phyloP scores from a whole-genome alignment of 2,329 filamentous ascomycete genomes.

The Colletotrichum endophyticum region DNA sequence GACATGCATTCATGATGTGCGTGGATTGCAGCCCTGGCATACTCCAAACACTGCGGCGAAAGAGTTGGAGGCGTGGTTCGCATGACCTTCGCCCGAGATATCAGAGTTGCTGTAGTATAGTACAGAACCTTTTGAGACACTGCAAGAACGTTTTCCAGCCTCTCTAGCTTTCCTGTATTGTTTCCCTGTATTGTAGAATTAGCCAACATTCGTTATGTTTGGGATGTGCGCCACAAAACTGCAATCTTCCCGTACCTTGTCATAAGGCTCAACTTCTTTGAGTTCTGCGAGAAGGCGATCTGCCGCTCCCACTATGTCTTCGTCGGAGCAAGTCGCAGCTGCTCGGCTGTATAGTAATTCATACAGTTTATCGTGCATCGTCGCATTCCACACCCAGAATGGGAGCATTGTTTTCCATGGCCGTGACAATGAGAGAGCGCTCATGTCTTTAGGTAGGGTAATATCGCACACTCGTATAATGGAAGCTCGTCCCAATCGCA shows the following conservation, averaged over 20 bases:
- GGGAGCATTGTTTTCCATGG: conserved; percentile 45
- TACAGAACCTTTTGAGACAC: neutral
- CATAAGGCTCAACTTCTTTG: neutral
- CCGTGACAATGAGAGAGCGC: conserved; percentile 26
- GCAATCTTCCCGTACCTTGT: neutral
- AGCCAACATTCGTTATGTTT: accelerated
- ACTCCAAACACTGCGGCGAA: neutral
- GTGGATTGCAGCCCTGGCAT: neutral
- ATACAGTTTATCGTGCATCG: conserved; percentile 56
- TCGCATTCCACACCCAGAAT: conserved; percentile 51
- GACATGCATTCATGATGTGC: neutral
- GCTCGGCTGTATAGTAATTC: conserved; percentile 28
- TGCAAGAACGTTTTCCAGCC: neutral
- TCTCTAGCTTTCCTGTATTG: neutral
- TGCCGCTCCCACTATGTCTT: neutral
- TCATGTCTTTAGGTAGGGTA: conserved; percentile 41
- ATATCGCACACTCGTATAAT: conserved; percentile 64
- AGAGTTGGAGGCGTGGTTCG: neutral
- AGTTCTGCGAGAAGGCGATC: neutral
- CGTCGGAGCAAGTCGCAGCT: neutral
- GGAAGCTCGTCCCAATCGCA: conserved; percentile 64
- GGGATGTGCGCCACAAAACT: neutral
- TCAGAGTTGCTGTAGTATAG: neutral
- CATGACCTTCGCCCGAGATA: neutral
- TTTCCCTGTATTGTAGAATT: neutral